These are phyloP conservation scores for Candida hispaniensis DNA, from an alignment of 805 yeast genomes.

Conservation along the genomic window DNA sequence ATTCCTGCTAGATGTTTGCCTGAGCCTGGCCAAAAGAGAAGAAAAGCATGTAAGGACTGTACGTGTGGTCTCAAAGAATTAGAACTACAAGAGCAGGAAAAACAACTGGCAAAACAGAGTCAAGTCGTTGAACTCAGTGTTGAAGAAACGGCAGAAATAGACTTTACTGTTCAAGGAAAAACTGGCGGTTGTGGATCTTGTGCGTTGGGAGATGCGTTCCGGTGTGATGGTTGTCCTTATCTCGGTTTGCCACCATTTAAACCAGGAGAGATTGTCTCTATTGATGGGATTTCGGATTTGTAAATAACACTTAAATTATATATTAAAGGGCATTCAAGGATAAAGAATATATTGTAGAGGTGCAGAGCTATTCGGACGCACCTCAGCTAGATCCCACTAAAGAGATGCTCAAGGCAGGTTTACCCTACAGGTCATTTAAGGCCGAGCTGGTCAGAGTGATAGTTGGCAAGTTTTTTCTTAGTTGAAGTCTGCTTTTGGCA, in stretches of 20 bases:
- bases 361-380: too few species aligned
- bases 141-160: slow-evolving; percentile 78
- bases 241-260: slow-evolving; percentile 96
- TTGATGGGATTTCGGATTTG: slow-evolving; percentile 34
- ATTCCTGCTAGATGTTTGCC: slow-evolving; percentile 52
- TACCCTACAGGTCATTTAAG: too few species aligned
- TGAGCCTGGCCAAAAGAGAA: slow-evolving; percentile 43
- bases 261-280: slow-evolving; percentile 83
- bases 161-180: slow-evolving; percentile 92
- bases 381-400: too few species aligned
- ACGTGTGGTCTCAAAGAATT: slow-evolving; percentile 90
- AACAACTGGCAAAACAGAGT: slow-evolving; percentile 38
- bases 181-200: slow-evolving; percentile 98
- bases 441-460: too few species aligned
- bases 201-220: slow-evolving; percentile 93
- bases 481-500: too few species aligned
- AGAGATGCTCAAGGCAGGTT: too few species aligned
- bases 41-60: slow-evolving; percentile 96
- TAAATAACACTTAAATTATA: too few species aligned
- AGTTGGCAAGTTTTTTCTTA: too few species aligned
- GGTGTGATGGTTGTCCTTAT: slow-evolving; percentile 98
- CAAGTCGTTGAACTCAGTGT: slow-evolving; percentile 44
- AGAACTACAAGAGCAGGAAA: slow-evolving; percentile 42
- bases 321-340: too few species aligned
- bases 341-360: too few species aligned